A percentile compares a stretch with the other conserved stretches of the same genome.
Evolutionary conservation across 2,329 filamentous ascomycete species (phyloP).

Genomic region (Phialophora macrospora): DNA sequence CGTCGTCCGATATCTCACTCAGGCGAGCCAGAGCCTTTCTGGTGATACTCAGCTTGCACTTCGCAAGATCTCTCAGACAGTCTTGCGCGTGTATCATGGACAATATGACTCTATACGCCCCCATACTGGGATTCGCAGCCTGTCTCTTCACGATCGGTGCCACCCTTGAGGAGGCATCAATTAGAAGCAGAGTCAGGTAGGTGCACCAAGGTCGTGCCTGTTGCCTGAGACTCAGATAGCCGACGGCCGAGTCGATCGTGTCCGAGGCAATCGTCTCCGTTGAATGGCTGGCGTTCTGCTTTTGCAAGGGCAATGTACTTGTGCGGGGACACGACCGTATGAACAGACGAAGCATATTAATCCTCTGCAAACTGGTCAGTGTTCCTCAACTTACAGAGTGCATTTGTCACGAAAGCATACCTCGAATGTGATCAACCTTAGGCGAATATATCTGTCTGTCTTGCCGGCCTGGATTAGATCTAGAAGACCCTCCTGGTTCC

Average conservation of each 20-base stretch:
- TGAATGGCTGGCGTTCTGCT: not conserved
- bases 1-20: slow-evolving; percentile 6
- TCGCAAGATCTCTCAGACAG: slow-evolving; percentile 7
- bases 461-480: slow-evolving; percentile 1
- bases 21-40: not conserved
- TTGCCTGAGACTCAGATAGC: slow-evolving; percentile 13
- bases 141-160: slow-evolving; percentile 8
- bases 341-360: slow-evolving; percentile 14
- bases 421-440: slow-evolving; percentile 17
- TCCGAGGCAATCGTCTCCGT: slow-evolving; percentile 12
- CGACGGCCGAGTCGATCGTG: slow-evolving; percentile 7
- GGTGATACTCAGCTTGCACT: slow-evolving; percentile 2
- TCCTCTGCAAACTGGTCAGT: slow-evolving; percentile 2
- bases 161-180: slow-evolving; percentile 1
- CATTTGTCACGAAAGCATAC: not conserved
- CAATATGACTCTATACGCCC: slow-evolving; percentile 9
- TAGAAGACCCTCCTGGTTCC: not conserved
- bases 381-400: not conserved
- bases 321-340: slow-evolving; percentile 4
- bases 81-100: slow-evolving; percentile 4
- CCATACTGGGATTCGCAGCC: not conserved
- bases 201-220: slow-evolving; percentile 17
- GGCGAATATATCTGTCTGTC: slow-evolving; percentile 10
- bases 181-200: slow-evolving; percentile 9
- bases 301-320: not conserved